phyloP scores from a whole-genome alignment of 352 stramenopile genomes.

The Pythium dissimile region DNA sequence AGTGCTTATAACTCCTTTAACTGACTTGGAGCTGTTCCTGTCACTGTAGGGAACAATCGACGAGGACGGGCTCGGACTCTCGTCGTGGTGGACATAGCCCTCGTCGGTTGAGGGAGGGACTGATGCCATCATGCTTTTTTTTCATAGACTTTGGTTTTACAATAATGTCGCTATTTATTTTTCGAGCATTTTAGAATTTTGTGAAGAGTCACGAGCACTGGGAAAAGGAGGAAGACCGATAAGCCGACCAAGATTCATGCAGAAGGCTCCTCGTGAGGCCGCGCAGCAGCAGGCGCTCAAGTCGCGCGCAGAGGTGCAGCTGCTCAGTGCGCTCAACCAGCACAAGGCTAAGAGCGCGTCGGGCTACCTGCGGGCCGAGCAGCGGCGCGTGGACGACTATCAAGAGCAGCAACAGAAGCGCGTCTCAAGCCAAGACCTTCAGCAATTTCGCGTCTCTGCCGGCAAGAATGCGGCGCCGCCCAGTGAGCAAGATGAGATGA shows the following conservation, averaged over 20 bases:
- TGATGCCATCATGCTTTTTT: background rate
- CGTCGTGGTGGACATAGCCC: slow-evolving; percentile 69
- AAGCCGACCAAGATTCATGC: background rate
- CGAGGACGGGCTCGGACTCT: slow-evolving; percentile 78
- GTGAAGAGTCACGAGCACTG: background rate
- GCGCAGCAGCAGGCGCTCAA: slow-evolving; percentile 23
- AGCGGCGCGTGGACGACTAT: slow-evolving; percentile 28
- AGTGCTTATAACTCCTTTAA: background rate
- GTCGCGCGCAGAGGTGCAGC: slow-evolving; percentile 48
- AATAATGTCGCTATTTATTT: background rate
- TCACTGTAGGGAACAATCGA: slow-evolving; percentile 74
- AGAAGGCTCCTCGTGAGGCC: background rate
- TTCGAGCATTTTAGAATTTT: background rate
- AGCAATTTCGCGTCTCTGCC: slow-evolving; percentile 22
- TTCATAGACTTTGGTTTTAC: slow-evolving; percentile 3
- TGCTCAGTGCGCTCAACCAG: slow-evolving; percentile 44
- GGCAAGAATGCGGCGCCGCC: slow-evolving; percentile 19
- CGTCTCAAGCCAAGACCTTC: slow-evolving; percentile 11
- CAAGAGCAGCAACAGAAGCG: slow-evolving; percentile 13
- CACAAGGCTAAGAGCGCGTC: slow-evolving; percentile 44
- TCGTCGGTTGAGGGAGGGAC: no score
- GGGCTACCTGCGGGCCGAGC: slow-evolving; percentile 40
- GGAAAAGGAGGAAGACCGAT: no score
- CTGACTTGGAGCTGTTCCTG: background rate
- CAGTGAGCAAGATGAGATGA: slow-evolving; percentile 41